Base-by-base conservation (phyloP, 441 rosid genomes). In the Syzygium syzygioides region DNA sequence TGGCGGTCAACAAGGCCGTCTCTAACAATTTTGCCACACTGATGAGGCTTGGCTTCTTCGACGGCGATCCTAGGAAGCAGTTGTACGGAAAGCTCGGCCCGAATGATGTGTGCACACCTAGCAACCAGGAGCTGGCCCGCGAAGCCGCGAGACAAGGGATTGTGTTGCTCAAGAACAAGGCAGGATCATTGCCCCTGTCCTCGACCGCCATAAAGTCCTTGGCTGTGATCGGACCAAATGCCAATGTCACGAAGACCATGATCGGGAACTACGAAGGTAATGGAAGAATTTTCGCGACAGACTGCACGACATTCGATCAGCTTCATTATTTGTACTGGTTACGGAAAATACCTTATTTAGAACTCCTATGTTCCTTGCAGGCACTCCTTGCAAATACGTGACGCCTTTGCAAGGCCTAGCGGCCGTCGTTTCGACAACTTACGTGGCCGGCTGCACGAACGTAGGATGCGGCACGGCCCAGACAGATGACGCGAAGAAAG, bases 211-310 rank as follows among this genome's bases (percentile, higher is more conserved):
- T 95, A 23, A 95, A 91, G 90, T 91, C 90, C 55, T 88, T 97
- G 64, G 99, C 99, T 14, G 98, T 97, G n/a, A 96, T 97, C 52
- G 99, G 99, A 30, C 99, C 99, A 8, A 97, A 97, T 62, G 96
- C 98, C 60, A 93, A 97, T 89, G 99, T 92, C 92, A 96, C 95
- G 1, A 93, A 93, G 79, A 96, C 97, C 86, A 97, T 97, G 99
- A 95, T 97, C n/a, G 99, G 99, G 71, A 97, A 97, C 92, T 97
- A 95, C 55, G 97, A 93, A 93, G 99, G 98, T 95, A 87, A 26
- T 37, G 7, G 50, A 15, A 23, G 55, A 52, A 26, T 13, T 48
- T 3, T 7, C 2, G 10, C 32, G 10, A 12, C 9, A 10, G 23
- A n/a, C 9, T 1, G 11, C 23, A 1, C 7, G 9, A 26, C 7